phyloP scores from a whole-genome alignment of 1,284 basidiomycete genomes.

The Ustilago crameri region DNA sequence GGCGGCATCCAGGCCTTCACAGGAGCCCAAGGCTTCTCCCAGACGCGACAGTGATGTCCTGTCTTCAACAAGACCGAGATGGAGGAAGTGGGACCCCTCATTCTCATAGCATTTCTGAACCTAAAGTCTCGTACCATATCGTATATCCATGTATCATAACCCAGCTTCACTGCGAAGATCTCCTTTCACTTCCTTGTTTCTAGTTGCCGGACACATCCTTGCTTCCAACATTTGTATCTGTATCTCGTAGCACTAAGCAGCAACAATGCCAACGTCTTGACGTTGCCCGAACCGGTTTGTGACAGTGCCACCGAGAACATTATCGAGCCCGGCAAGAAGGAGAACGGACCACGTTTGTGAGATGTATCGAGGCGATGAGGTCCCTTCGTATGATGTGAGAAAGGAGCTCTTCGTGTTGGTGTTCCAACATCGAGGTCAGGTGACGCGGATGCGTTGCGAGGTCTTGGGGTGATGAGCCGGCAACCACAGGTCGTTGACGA shows the following conservation, averaged over 20 bases:
- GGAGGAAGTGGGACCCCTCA: neutral
- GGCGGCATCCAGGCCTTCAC: slow-evolving; percentile 51
- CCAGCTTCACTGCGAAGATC: neutral
- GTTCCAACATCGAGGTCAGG: too few species aligned
- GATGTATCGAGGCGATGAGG: too few species aligned
- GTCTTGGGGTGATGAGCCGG: too few species aligned
- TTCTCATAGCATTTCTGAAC: neutral
- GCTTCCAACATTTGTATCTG: neutral
- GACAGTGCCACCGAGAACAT: too few species aligned
- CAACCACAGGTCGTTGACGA: neutral
- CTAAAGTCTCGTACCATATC: too few species aligned
- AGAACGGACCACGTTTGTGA: too few species aligned
- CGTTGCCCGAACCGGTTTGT: too few species aligned
- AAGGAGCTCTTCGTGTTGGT: too few species aligned
- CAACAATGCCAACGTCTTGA: neutral
- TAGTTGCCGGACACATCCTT: neutral
- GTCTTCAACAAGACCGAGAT: neutral
- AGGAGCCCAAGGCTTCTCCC: slow-evolving; percentile 18
- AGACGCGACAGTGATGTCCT: slow-evolving; percentile 21
- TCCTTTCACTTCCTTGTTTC: neutral
- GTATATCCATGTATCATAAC: neutral
- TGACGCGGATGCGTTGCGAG: too few species aligned
- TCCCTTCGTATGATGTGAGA: too few species aligned
- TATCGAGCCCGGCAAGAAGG: too few species aligned
- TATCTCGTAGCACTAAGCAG: neutral